Base-by-base conservation (phyloP, 345 rosid species). In the Gossypium longicalyx region DNA sequence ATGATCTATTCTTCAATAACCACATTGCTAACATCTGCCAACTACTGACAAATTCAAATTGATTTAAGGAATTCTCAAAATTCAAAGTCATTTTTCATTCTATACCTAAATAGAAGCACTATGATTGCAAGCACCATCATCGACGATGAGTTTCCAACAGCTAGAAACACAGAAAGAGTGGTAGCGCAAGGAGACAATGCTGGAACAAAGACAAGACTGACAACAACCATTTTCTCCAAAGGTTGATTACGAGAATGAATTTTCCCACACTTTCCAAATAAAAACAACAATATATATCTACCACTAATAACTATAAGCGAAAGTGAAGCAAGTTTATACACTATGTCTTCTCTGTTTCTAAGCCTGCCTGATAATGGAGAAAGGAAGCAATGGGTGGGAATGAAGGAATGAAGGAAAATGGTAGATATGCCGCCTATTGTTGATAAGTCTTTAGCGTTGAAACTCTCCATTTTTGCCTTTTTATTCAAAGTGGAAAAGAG, bases 301-400 rank as follows among this genome's bases (percentile, higher is more conserved):
- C 95, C 98, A 61, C 98, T 97, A 47, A 93, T 98, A 81, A 96
- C 52, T 3, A 93, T 87, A 72, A 96, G 92, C 89, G 91, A 82
- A 80, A 96, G 89, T 48, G 99, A 96, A 83, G 98, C 99, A 51
- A 93, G 97, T 80, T 91, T 93, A 76, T 96, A 98, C 75, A 93
- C 98, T 3, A 90, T 96, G 92, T 96, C 98, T 86, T 96, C 98
- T 90, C 99, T 98, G 91, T 74, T 93, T 95, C 89, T 95, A 97
- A 25, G 98, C 97, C 41, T 98, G 98, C 20, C 97, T 98, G 15
- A 93, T 97, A 74, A 95, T 87, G 69, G 98, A 93, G 87, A 95
- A 95, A 51, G 98, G 99, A 52, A 95, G 85, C 99, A 93, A 71
- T 95, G 99, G 64, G 99, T 93, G 4, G 98, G 98, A 45, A 95